phyloP scores from a whole-genome alignment of 225 moss, liverwort and hornwort species.

The Takakia lepidozioides region DNA sequence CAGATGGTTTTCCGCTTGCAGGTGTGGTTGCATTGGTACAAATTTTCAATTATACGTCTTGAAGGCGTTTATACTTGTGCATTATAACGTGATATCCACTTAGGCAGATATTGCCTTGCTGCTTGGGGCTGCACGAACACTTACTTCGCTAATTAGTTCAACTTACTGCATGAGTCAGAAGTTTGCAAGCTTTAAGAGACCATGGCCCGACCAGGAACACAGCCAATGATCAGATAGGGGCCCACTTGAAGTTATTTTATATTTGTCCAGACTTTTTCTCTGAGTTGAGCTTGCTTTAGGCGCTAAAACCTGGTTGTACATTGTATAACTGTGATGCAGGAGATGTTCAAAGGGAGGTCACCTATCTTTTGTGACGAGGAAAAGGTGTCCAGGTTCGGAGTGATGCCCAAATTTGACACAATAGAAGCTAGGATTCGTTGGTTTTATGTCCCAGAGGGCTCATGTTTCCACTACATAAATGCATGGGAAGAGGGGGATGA shows the following conservation, averaged over 20 bases:
- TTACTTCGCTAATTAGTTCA: too few relatives aligned
- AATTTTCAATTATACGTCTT: too few relatives aligned
- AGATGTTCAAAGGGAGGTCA: slow-evolving; percentile 18
- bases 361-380: slow-evolving; percentile 22
- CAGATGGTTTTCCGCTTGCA: slow-evolving; percentile 58
- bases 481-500: slow-evolving; percentile 49
- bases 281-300: background rate
- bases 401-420: slow-evolving; percentile 9
- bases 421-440: slow-evolving; percentile 17
- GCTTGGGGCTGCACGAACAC: background rate
- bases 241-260: background rate
- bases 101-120: too few relatives aligned
- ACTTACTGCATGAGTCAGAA: background rate
- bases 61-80: background rate
- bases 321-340: too few relatives aligned
- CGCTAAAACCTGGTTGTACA: too few relatives aligned
- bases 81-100: background rate
- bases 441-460: slow-evolving; percentile 29
- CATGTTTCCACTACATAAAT: slow-evolving; percentile 39
- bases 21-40: slow-evolving; percentile 6
- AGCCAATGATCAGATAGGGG: too few relatives aligned
- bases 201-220: too few relatives aligned
- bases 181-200: background rate
- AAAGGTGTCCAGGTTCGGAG: slow-evolving; percentile 30
- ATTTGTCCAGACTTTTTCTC: too few relatives aligned